These are phyloP conservation scores for Biscogniauxia marginata DNA, from an alignment of 2,329 filamentous ascomycete species.

Conservation along the genomic window DNA sequence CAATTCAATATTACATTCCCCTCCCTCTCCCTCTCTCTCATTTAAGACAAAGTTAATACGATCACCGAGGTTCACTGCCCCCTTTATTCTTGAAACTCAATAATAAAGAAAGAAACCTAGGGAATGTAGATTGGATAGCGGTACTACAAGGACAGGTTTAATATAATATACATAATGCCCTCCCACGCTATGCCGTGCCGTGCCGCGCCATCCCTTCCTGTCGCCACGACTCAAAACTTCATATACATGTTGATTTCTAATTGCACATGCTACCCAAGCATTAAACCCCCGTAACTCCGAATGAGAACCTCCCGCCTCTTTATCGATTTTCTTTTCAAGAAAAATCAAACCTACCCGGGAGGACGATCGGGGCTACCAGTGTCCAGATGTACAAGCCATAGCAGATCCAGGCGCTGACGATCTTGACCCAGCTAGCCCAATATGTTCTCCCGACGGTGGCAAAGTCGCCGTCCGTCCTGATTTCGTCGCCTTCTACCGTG, in stretches of 20 bases:
- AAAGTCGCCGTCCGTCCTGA: slow-evolving; percentile 76
- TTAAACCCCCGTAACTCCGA: not conserved
- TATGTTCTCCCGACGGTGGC: slow-evolving; percentile 92
- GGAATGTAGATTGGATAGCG: not conserved
- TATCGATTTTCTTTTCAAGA: slow-evolving; percentile 28
- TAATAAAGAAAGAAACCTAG: not conserved
- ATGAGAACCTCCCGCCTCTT: too few relatives aligned
- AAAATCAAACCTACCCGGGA: slow-evolving; percentile 82
- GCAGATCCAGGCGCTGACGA: slow-evolving; percentile 95
- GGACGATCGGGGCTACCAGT: slow-evolving; percentile 76
- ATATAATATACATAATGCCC: not conserved
- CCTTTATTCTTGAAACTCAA: too few relatives aligned
- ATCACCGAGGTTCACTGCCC: too few relatives aligned
- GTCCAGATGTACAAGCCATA: slow-evolving; percentile 95
- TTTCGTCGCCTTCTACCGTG: slow-evolving; percentile 29
- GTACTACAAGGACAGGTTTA: not conserved
- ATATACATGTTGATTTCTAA: too few relatives aligned
- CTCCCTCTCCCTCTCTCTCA: too few relatives aligned
- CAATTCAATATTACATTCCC: too few relatives aligned
- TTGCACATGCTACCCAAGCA: too few relatives aligned
- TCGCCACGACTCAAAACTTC: too few relatives aligned
- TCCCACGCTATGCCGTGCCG: too few relatives aligned
- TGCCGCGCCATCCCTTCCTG: too few relatives aligned
- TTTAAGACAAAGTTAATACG: too few relatives aligned
- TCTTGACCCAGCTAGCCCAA: slow-evolving; percentile 99